Base-by-base conservation (phyloP, 2,329 filamentous ascomycete species). In the Pseudogymnoascus sp. region DNA sequence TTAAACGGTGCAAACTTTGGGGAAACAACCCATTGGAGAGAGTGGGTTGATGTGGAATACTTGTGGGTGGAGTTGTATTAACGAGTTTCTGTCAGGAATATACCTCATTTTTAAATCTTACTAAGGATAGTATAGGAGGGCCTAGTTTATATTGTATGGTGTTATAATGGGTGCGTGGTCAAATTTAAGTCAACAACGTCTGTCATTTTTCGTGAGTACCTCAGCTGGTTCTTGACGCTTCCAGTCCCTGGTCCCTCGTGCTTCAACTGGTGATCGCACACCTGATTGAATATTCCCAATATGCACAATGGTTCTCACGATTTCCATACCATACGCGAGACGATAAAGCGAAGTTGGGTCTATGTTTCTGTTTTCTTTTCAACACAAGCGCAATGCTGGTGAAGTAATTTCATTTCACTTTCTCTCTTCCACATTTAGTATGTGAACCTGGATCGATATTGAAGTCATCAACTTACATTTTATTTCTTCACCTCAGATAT, bases 21-120 rank as follows among this genome's bases (percentile, higher is more conserved):
- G 7, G n/a, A 36, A 36, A n/a, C 16, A 34, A 57, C 26, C 4
- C 29, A 34, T 57, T 57, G 51, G 51, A 57, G n/a, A 57, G 29
- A 57, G 3, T 57, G 51, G 51, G 29, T 36, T 57, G 51, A 21
- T 34, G 51, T 57, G 29, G 51, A 57, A 57, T 57, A 57, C 51
- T 57, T 57, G 29, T 34, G 51, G 29, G 29, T 5, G 51, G 51
- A 36, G 51, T 57, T 57, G 51, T 57, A 57, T 57, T 57, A 57
- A 57, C 51, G 51, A 36, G 51, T 57, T 57, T 34, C 29, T 57
- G 10, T 57, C 51, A 14, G 51, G 51, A 34, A 34, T 36, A 57
- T 57, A 57, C 29, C 29, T 34, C 29, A 16, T 57, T 29, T 57
- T 57, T 21, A 36, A 57, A 57, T 57, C 11, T 14, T 57, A 36